Conservation (phyloP, 2,329 filamentous ascomycete genomes). For the Trichoderma sp. region DNA sequence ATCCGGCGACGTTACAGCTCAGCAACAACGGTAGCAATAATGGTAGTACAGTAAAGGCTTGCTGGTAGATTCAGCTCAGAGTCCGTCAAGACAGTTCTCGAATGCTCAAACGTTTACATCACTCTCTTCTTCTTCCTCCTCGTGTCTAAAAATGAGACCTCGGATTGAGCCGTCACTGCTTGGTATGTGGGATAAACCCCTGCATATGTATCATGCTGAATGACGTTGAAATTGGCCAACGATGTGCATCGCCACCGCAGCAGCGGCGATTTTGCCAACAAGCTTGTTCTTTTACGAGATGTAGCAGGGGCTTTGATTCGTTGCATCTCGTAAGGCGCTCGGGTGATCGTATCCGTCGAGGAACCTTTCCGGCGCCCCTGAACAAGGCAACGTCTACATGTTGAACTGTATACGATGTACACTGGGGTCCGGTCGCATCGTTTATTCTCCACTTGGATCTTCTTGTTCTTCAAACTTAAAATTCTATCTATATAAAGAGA, state of each 20-base stretch:
- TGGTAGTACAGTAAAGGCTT: not conserved
- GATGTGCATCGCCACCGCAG: conserved; percentile 20
- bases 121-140: not conserved
- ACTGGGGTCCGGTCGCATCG: not conserved
- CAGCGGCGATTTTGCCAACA: not conserved
- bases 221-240: conserved; percentile 5
- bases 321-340: not conserved
- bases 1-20: conserved; percentile 12
- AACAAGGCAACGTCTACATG: not conserved
- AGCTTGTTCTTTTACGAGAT: conserved; percentile 8
- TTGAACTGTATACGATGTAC: not conserved
- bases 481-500: conserved; percentile 16
- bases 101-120: not conserved
- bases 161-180: not conserved
- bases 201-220: not conserved
- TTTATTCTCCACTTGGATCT: not conserved
- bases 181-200: conserved; percentile 3
- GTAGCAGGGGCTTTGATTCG: not conserved
- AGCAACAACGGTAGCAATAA: not conserved
- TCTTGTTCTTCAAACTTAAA: not conserved
- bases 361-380: not conserved
- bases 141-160: not conserved
- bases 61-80: not conserved
- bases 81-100: not conserved
- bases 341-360: conserved; percentile 19